These are phyloP conservation scores for Santalum album DNA, from an alignment of 164 flowering plant species.

Conservation along the genomic window DNA sequence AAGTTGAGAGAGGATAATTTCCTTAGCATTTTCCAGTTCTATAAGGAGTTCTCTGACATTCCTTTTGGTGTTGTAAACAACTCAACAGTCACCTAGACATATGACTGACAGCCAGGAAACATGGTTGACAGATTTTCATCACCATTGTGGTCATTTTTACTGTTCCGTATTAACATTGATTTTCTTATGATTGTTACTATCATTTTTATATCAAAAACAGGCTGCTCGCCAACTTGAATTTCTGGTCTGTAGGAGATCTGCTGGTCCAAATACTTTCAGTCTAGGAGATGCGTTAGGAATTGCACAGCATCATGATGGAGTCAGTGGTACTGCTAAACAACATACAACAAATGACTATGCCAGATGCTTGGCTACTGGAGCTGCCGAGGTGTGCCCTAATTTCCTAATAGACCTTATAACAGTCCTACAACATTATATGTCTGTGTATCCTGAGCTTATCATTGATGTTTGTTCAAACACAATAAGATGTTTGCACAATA, in stretches of 20 bases:
- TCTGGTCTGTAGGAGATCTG: slow-evolving; percentile 45
- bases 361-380: slow-evolving; percentile 73
- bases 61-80: too few species aligned
- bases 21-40: too few species aligned
- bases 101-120: too few species aligned
- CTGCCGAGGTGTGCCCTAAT: slow-evolving; percentile 44
- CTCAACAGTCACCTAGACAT: too few species aligned
- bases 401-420: too few species aligned
- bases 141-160: too few species aligned
- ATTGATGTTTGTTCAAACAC: not conserved
- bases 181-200: too few species aligned
- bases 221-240: slow-evolving; percentile 88
- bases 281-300: slow-evolving; percentile 85
- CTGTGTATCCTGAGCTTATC: not conserved
- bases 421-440: too few species aligned
- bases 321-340: slow-evolving; percentile 82
- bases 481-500: not conserved
- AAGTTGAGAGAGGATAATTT: too few species aligned
- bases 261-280: slow-evolving; percentile 43
- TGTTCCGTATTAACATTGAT: too few species aligned
- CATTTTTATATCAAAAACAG: slow-evolving; percentile 20
- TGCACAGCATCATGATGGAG: slow-evolving; percentile 90
- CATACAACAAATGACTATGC: slow-evolving; percentile 83
- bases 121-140: too few species aligned
- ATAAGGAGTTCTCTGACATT: too few species aligned